phyloP scores from a whole-genome alignment of 225 moss, liverwort and hornwort genomes.

The Bryoerythrophyllum caledonicum region DNA sequence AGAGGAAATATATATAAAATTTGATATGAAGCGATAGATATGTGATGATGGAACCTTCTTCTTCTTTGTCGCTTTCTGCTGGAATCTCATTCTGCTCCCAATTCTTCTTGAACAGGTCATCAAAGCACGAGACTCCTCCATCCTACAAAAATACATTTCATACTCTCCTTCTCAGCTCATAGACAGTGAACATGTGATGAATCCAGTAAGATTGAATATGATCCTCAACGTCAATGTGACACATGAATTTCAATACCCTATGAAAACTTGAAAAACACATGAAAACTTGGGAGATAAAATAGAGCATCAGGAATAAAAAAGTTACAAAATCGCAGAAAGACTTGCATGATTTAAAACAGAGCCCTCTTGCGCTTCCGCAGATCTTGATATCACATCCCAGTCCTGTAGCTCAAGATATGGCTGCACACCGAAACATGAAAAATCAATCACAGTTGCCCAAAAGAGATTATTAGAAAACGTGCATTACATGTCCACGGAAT shows the following conservation, averaged over 20 bases:
- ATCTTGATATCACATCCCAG: conserved; percentile 51
- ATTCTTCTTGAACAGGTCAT: conserved; percentile 66
- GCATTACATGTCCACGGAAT: background rate
- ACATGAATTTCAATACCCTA: background rate
- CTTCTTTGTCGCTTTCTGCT: conserved; percentile 43
- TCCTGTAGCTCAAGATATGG: conserved; percentile 61
- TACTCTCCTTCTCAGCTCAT: conserved; percentile 16
- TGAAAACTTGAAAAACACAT: too few species aligned
- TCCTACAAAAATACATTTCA: conserved; percentile 46
- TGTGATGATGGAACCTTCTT: conserved; percentile 27
- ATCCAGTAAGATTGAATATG: conserved; percentile 10
- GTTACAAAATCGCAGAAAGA: conserved; percentile 25
- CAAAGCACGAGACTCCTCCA: conserved; percentile 59
- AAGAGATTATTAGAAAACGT: background rate
- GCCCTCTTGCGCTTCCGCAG: conserved; percentile 46
- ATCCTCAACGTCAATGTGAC: conserved; percentile 14
- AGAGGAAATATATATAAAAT: background rate
- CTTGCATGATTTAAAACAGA: conserved; percentile 52
- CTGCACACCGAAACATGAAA: conserved; percentile 39
- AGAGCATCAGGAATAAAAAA: conserved; percentile 18
- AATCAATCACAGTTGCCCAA: background rate
- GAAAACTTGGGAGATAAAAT: background rate
- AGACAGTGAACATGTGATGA: conserved; percentile 7
- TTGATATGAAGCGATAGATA: background rate
- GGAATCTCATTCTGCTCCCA: conserved; percentile 61